phyloP scores from a whole-genome alignment of 371 early-diverging fungal genomes.

The Paraphysoderma sedebokerense region DNA sequence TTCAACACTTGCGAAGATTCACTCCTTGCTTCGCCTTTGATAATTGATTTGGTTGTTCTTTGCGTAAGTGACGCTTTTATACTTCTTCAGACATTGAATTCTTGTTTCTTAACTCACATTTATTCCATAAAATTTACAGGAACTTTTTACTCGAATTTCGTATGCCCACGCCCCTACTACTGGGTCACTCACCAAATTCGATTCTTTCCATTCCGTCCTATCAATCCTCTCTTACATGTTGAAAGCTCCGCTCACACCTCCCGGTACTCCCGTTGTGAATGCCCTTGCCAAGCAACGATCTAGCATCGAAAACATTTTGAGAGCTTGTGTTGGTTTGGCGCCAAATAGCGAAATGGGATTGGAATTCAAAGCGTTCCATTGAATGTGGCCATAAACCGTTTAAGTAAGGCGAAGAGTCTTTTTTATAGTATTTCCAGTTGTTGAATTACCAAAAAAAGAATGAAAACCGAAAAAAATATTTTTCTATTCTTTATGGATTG shows the following conservation, averaged over 20 bases:
- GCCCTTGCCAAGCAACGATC: conserved; percentile 82
- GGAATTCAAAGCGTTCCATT: conserved; percentile 8
- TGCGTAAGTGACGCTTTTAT: conserved; percentile 88
- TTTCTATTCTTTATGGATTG: too few relatives aligned
- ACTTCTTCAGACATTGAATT: conserved; percentile 93
- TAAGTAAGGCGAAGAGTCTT: too few relatives aligned
- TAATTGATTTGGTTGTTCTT: conserved; percentile 82
- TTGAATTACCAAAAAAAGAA: too few relatives aligned
- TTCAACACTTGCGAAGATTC: conserved; percentile 98
- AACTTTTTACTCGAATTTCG: conserved; percentile 86
- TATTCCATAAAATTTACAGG: conserved; percentile 78
- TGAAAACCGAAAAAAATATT: too few relatives aligned
- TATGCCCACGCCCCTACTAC: conserved; percentile 34
- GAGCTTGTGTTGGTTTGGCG: conserved; percentile 81
- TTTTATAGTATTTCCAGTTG: too few relatives aligned
- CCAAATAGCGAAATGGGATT: conserved; percentile 27
- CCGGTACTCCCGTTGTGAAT: conserved; percentile 85
- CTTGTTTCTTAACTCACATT: conserved; percentile 90
- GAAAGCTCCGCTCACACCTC: conserved; percentile 81
- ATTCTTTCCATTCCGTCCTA: conserved; percentile 80
- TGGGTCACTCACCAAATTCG: conserved; percentile 41
- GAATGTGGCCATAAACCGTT: too few relatives aligned
- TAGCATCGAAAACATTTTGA: conserved; percentile 89
- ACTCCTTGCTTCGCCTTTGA: conserved; percentile 86
- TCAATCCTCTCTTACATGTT: conserved; percentile 72